A percentile compares a stretch with the other conserved stretches of the same genome.
Conservation (phyloP, 768 basidiomycete species). For the Auricularia sp. region DNA sequence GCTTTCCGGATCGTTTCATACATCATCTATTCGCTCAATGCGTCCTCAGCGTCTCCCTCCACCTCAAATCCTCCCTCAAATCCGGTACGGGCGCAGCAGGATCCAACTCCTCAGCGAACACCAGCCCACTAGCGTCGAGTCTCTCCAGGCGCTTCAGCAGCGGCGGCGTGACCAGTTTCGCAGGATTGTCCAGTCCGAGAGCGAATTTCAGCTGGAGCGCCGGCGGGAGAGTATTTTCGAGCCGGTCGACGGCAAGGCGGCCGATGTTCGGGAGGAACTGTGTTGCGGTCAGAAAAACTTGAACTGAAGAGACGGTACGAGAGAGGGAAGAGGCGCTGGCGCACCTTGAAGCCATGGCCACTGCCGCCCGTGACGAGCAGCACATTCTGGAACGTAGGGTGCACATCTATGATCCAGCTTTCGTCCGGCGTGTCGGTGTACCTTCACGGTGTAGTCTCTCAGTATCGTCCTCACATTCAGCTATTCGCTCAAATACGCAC, state of each 20-base stretch:
- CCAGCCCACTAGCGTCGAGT: not conserved
- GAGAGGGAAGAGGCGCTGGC: not conserved
- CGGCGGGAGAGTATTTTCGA: slow-evolving; percentile 52
- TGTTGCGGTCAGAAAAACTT: not conserved
- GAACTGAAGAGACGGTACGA: not conserved
- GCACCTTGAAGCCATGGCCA: slow-evolving; percentile 81
- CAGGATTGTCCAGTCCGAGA: slow-evolving; percentile 17
- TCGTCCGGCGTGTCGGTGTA: slow-evolving; percentile 82
- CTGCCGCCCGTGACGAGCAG: slow-evolving; percentile 81
- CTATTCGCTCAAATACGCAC: slow-evolving; percentile 26
- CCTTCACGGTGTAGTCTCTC: slow-evolving; percentile 31
- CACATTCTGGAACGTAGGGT: slow-evolving; percentile 47
- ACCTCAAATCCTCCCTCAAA: too few species aligned
- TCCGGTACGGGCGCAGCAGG: not conserved
- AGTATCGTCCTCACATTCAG: too few species aligned
- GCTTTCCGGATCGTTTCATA: too few species aligned
- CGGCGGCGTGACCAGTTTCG: not conserved
- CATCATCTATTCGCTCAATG: too few species aligned
- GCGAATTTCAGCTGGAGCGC: slow-evolving; percentile 51
- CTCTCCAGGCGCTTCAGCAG: not conserved
- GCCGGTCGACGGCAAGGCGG: slow-evolving; percentile 56
- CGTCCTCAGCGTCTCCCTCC: too few species aligned
- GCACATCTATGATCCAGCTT: slow-evolving; percentile 80
- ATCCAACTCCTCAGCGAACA: not conserved
- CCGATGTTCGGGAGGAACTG: slow-evolving; percentile 87